Percentiles rank a stretch among this genome's conserved stretches.
Conservation (phyloP, 2,329 filamentous ascomycete genomes). For the Tolypocladium ovalisporum region DNA sequence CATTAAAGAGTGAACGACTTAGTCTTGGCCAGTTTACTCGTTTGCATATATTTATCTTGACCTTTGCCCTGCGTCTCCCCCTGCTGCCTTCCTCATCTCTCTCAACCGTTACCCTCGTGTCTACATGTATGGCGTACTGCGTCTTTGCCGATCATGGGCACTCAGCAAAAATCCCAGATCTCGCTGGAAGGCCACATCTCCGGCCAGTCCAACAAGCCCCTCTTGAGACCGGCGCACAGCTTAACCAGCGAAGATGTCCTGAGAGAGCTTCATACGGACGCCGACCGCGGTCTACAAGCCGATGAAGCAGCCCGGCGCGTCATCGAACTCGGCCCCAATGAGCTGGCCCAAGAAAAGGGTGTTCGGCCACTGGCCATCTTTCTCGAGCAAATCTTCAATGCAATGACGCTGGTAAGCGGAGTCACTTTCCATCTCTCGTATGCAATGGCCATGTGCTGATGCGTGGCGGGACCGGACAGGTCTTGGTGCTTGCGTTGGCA, state of each 20-base stretch:
- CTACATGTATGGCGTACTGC: not conserved
- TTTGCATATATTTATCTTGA: not conserved
- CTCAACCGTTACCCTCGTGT: not conserved
- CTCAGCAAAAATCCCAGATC: not conserved
- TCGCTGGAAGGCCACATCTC: slow-evolving; percentile 15
- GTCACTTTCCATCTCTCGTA: too few relatives aligned
- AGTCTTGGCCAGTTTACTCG: not conserved
- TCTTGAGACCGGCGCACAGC: slow-evolving; percentile 53
- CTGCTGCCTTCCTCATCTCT: too few relatives aligned
- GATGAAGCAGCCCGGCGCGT: slow-evolving; percentile 44
- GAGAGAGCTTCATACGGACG: slow-evolving; percentile 43
- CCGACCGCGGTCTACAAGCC: slow-evolving; percentile 44
- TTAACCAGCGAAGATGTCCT: slow-evolving; percentile 40
- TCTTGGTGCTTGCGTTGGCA: slow-evolving; percentile 45
- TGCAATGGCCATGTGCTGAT: not conserved
- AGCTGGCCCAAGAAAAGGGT: slow-evolving; percentile 48
- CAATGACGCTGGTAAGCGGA: slow-evolving; percentile 51
- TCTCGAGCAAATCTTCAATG: slow-evolving; percentile 55
- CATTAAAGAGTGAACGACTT: not conserved
- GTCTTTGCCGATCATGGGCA: not conserved
- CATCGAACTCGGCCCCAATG: slow-evolving; percentile 49
- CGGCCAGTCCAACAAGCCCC: slow-evolving; percentile 34
- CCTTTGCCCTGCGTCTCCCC: not conserved
- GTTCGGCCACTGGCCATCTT: slow-evolving; percentile 54
- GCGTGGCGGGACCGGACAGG: slow-evolving; percentile 12